Conservation (phyloP, 306 rosid genomes). For the Pachyrhizus erosus region DNA sequence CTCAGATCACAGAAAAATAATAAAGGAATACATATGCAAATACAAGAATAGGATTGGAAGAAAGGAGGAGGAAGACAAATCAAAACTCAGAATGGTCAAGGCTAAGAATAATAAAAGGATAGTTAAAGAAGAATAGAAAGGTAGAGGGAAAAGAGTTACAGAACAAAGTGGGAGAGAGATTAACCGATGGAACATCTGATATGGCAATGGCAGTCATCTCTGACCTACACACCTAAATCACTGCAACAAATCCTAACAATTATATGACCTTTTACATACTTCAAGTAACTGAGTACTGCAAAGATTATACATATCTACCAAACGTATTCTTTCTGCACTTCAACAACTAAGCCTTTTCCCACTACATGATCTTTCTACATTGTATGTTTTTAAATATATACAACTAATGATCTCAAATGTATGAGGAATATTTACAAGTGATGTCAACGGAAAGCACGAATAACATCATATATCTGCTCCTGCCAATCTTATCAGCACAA, state of each 20-base stretch:
- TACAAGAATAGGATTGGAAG: background rate
- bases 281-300: constrained; percentile 21
- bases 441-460: constrained; percentile 1
- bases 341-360: background rate
- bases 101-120: background rate
- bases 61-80: background rate
- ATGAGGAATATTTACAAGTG: constrained; percentile 32
- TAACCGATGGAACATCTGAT: background rate
- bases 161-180: background rate
- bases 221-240: background rate
- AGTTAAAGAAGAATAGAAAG: background rate
- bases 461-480: constrained; percentile 12
- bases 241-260: background rate
- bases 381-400: constrained; percentile 25
- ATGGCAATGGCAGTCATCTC: background rate
- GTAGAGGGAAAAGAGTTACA: constrained; percentile 1
- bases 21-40: background rate
- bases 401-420: constrained; percentile 21
- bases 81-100: background rate
- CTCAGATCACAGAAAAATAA: background rate
- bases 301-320: background rate
- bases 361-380: constrained; percentile 8
- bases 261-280: background rate
- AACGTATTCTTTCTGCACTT: constrained; percentile 17
- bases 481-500: constrained; percentile 30